Evolutionary conservation across 345 rosid species (phyloP).

Genomic region (Salix suchowensis): DNA sequence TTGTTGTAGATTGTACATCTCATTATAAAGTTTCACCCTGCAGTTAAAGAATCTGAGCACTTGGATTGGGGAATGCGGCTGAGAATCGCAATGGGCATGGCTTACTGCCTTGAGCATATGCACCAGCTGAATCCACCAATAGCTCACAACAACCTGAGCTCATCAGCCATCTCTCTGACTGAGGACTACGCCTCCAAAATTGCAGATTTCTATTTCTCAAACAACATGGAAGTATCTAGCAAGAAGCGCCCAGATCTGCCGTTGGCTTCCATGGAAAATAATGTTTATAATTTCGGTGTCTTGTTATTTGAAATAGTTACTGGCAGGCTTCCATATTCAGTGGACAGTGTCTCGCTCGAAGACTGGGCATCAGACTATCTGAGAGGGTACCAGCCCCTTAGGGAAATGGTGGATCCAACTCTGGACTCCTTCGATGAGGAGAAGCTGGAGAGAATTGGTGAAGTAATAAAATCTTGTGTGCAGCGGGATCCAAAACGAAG

Average conservation of each 20-base stretch:
- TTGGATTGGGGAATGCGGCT: constrained; percentile 81
- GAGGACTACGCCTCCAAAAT: constrained; percentile 94
- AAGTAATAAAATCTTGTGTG: constrained; percentile 59
- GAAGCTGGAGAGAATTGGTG: constrained; percentile 44
- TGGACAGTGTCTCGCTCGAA: constrained; percentile 34
- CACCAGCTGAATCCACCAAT: constrained; percentile 78
- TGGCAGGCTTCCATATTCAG: constrained; percentile 57
- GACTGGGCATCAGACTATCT: constrained; percentile 56
- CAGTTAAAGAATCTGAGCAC: constrained; percentile 83
- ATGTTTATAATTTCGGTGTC: constrained; percentile 64
- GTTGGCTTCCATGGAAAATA: constrained; percentile 34
- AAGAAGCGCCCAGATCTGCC: constrained; percentile 42
- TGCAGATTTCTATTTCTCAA: constrained; percentile 64
- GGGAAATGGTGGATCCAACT: constrained; percentile 65
- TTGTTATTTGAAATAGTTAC: constrained; percentile 71
- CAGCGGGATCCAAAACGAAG: constrained; percentile 50
- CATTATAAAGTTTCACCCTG: constrained; percentile 10
- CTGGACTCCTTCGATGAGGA: constrained; percentile 52
- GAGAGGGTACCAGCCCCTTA: constrained; percentile 35
- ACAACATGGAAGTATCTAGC: constrained; percentile 34
- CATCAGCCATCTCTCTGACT: constrained; percentile 61
- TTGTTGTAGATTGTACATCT: neutral
- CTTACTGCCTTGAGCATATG: constrained; percentile 90
- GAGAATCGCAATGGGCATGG: constrained; percentile 77
- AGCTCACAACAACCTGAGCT: constrained; percentile 49